These are phyloP conservation scores for Carex parvula DNA, from an alignment of 176 grass and related monocot genomes.

Conservation along the genomic window DNA sequence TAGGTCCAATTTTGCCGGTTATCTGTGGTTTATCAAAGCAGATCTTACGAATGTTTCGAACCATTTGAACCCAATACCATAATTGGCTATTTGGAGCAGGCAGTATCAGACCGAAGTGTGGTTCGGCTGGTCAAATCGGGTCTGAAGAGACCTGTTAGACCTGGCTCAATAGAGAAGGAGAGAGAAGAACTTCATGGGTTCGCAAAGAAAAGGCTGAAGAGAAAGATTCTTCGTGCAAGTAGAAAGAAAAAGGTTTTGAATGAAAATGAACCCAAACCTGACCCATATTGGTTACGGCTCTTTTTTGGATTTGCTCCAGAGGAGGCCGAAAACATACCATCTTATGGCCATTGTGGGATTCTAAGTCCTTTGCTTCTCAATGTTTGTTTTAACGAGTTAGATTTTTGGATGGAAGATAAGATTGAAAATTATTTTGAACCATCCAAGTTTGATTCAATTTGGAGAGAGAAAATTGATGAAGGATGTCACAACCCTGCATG, in stretches of 20 bases:
- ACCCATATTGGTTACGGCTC: slow-evolving; percentile 79
- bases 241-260: slow-evolving; percentile 94
- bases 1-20: slow-evolving; percentile 74
- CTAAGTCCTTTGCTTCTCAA: slow-evolving; percentile 82
- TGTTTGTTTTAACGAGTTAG: slow-evolving; percentile 72
- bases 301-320: slow-evolving; percentile 82
- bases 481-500: slow-evolving; percentile 88
- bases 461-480: slow-evolving; percentile 53
- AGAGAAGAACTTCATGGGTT: slow-evolving; percentile 47
- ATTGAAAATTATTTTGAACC: slow-evolving; percentile 65
- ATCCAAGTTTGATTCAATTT: slow-evolving; percentile 72
- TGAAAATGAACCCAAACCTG: slow-evolving; percentile 74
- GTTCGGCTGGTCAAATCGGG: slow-evolving; percentile 70
- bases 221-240: slow-evolving; percentile 75
- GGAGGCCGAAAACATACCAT: slow-evolving; percentile 47
- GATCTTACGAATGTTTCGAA: slow-evolving; percentile 57
- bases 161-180: slow-evolving; percentile 30
- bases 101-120: slow-evolving; percentile 63
- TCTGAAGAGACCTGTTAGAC: slow-evolving; percentile 43
- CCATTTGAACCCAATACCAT: slow-evolving; percentile 53
- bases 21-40: slow-evolving; percentile 88
- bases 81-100: slow-evolving; percentile 48
- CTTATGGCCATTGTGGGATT: slow-evolving; percentile 76
- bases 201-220: slow-evolving; percentile 75
- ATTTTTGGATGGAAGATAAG: slow-evolving; percentile 87